Percentiles rank a stretch among this genome's conserved stretches.
Conservation (phyloP, 495 filamentous ascomycete genomes). For the Echria macrotheca region DNA sequence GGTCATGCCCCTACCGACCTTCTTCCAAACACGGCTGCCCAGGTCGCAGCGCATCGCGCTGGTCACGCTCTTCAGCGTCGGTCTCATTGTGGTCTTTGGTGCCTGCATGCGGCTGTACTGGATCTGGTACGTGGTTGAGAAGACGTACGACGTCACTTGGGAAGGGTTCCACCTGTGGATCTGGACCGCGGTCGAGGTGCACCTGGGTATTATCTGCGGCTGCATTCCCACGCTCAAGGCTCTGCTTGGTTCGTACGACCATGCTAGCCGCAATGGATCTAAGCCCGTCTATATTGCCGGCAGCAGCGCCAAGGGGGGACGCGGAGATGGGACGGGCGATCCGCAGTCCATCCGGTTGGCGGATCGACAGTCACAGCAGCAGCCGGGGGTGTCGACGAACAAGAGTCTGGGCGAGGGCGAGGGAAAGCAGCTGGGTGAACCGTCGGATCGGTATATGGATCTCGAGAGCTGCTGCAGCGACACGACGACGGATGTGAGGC, state of each 20-base stretch:
- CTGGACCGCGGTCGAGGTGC: constrained; percentile 39
- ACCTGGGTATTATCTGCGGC: constrained; percentile 36
- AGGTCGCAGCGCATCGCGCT: constrained; percentile 18
- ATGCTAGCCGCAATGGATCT: not conserved
- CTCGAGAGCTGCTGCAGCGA: no score
- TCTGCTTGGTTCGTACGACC: constrained; percentile 17
- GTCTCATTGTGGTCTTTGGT: constrained; percentile 21
- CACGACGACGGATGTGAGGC: no score
- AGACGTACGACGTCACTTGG: constrained; percentile 32
- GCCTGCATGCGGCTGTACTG: constrained; percentile 22
- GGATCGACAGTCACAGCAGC: no score
- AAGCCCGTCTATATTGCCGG: not conserved
- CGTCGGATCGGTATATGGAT: not conserved
- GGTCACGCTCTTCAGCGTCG: constrained; percentile 23
- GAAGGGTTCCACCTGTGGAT: constrained; percentile 36
- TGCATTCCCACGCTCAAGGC: constrained; percentile 36
- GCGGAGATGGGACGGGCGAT: not conserved
- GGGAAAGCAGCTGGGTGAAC: no score
- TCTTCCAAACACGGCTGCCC: constrained; percentile 28
- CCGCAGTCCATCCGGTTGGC: no score
- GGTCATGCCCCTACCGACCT: constrained; percentile 34
- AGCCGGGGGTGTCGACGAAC: no score
- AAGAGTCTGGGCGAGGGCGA: not conserved
- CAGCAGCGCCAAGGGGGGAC: not conserved
- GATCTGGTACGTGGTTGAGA: constrained; percentile 21